These are phyloP conservation scores for Raphanus raphanistrum DNA, from an alignment of 345 rosid species.

Conservation along the genomic window DNA sequence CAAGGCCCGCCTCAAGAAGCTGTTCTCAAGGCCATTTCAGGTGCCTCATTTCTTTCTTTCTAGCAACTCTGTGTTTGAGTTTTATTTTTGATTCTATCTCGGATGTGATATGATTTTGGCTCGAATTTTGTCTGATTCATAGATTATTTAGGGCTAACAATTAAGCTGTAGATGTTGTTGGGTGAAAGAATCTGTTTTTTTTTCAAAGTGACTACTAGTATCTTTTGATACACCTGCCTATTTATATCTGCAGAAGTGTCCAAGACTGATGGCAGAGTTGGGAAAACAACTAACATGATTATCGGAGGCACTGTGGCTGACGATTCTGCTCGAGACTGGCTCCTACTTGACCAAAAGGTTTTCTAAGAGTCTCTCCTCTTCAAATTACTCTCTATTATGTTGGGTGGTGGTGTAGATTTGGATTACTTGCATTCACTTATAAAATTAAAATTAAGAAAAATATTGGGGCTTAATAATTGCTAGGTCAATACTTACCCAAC, in stretches of 20 bases:
- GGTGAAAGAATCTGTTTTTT: too few relatives aligned
- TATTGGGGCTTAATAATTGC: constrained; percentile 10
- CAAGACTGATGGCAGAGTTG: constrained; percentile 87
- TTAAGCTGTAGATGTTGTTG: too few relatives aligned
- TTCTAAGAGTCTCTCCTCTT: too few relatives aligned
- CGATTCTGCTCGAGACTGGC: constrained; percentile 91
- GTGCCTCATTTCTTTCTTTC: constrained; percentile 31
- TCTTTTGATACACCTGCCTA: background rate
- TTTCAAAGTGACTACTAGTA: background rate
- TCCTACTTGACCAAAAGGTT: constrained; percentile 93
- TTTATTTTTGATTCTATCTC: too few relatives aligned
- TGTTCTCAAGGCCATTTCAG: constrained; percentile 92
- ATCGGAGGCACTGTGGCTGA: constrained; percentile 93
- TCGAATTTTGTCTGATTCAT: too few relatives aligned
- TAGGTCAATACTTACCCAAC: constrained; percentile 95
- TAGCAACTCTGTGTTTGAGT: too few relatives aligned
- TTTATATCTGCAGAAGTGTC: constrained; percentile 66
- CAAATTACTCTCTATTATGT: too few relatives aligned
- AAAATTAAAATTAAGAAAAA: too few relatives aligned
- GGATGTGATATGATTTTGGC: too few relatives aligned
- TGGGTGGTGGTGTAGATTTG: constrained; percentile 1
- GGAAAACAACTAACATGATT: constrained; percentile 90
- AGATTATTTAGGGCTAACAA: too few relatives aligned
- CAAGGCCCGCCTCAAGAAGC: constrained; percentile 94
- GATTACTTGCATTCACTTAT: background rate